Percentiles rank a stretch among this genome's conserved stretches.
phyloP scores from a whole-genome alignment of 2,329 filamentous ascomycete species.

The Chaetomium sp. region DNA sequence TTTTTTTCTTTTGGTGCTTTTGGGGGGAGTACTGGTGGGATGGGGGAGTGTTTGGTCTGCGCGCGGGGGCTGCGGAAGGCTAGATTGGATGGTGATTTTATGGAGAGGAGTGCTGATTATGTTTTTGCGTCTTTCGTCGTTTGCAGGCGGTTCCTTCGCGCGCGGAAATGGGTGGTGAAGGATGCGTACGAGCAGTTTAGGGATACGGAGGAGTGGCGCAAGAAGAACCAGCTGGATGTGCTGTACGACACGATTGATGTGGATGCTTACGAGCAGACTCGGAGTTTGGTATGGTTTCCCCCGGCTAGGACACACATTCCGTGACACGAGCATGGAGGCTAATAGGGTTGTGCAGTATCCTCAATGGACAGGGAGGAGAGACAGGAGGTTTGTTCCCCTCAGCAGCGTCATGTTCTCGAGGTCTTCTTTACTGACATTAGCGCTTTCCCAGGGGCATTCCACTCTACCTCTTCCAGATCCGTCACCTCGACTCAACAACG shows the following conservation, averaged over 20 bases:
- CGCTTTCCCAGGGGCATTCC: slow-evolving; percentile 65
- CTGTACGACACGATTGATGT: slow-evolving; percentile 84
- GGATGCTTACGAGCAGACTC: slow-evolving; percentile 73
- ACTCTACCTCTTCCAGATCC: slow-evolving; percentile 84
- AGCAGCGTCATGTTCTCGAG: neutral
- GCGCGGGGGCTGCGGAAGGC: no score
- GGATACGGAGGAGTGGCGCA: slow-evolving; percentile 82
- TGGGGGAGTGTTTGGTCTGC: slow-evolving; percentile 53
- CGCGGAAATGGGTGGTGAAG: slow-evolving; percentile 69
- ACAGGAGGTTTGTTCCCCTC: slow-evolving; percentile 44
- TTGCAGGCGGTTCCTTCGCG: slow-evolving; percentile 72
- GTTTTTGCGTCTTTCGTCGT: neutral
- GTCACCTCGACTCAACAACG: slow-evolving; percentile 73
- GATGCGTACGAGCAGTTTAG: slow-evolving; percentile 80
- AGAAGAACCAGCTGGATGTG: slow-evolving; percentile 67
- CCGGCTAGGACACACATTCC: neutral
- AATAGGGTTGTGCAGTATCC: slow-evolving; percentile 57
- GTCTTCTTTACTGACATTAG: neutral
- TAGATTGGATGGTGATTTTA: no score
- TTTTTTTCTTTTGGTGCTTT: slow-evolving; percentile 62
- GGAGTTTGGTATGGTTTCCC: slow-evolving; percentile 54
- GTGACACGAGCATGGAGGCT: no score
- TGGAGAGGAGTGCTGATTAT: neutral
- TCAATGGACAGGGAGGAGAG: slow-evolving; percentile 88
- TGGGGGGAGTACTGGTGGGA: slow-evolving; percentile 77